Percentiles rank a stretch among this genome's conserved stretches.
phyloP scores from a whole-genome alignment of 306 rosid species.

The Albizia julibrissin region DNA sequence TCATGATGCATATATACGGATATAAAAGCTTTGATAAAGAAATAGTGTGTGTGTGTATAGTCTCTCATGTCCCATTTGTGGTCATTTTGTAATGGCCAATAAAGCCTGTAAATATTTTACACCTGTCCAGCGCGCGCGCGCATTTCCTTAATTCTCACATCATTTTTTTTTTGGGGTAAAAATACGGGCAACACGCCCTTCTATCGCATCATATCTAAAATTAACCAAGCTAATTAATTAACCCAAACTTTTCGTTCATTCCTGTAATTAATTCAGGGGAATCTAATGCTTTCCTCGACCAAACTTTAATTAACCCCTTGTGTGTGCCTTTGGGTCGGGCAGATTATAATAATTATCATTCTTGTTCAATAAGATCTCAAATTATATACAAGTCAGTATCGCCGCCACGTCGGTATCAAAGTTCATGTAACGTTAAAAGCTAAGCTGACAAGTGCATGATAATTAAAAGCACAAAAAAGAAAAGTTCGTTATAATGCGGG shows the following conservation, averaged over 20 bases:
- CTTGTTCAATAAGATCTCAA: background rate
- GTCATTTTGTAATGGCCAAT: background rate
- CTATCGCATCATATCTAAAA: background rate
- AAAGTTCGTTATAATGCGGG: background rate
- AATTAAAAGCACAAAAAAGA: background rate
- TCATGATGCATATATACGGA: background rate
- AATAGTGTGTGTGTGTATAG: background rate
- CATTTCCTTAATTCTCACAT: background rate
- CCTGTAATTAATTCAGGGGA: background rate
- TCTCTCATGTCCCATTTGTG: conserved; percentile 6
- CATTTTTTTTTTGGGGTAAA: too few species aligned
- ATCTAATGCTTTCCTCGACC: conserved; percentile 23
- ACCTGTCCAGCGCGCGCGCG: background rate
- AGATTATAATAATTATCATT: background rate
- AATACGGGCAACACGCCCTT: too few species aligned
- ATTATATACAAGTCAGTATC: too few species aligned
- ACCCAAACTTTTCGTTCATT: background rate
- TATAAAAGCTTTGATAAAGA: background rate
- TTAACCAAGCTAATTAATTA: background rate
- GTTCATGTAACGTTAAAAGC: background rate
- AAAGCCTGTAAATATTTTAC: background rate
- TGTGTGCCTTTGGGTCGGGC: background rate
- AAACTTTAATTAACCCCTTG: background rate
- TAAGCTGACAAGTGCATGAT: background rate
- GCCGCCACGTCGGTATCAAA: too few species aligned